Percentiles rank a stretch among this genome's conserved stretches.
phyloP scores from a whole-genome alignment of 345 rosid species.

The Eucalyptus leucophloia region DNA sequence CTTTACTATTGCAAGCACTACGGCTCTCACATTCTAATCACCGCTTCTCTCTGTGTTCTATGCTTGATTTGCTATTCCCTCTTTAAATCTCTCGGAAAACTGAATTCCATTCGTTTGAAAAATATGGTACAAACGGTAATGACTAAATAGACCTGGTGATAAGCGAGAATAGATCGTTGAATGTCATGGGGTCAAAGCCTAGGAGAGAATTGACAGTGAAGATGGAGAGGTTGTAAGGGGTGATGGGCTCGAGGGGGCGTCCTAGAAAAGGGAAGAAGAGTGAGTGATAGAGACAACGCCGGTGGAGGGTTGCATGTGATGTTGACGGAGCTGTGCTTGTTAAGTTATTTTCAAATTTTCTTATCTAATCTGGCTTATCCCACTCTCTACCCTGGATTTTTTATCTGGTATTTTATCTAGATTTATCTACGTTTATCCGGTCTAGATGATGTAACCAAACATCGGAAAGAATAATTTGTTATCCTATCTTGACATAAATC shows the following conservation, averaged over 20 bases:
- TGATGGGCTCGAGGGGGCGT: neutral
- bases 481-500: neutral
- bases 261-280: neutral
- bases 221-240: neutral
- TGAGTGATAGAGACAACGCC: too few species aligned
- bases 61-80: neutral
- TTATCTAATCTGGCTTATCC: too few species aligned
- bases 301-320: too few species aligned
- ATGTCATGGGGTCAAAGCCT: too few species aligned
- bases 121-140: neutral
- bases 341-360: too few species aligned
- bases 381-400: neutral
- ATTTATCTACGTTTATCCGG: neutral
- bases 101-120: neutral
- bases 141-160: too few species aligned
- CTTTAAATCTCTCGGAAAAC: neutral
- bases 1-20: too few species aligned
- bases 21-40: neutral
- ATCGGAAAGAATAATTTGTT: neutral
- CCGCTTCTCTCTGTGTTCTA: neutral
- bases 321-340: too few species aligned
- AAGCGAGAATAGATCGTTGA: too few species aligned
- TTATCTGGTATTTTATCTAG: neutral
- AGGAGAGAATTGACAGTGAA: neutral
- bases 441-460: neutral